Conservation (phyloP, 164 flowering plant genomes). For the Brasenia schreberi region DNA sequence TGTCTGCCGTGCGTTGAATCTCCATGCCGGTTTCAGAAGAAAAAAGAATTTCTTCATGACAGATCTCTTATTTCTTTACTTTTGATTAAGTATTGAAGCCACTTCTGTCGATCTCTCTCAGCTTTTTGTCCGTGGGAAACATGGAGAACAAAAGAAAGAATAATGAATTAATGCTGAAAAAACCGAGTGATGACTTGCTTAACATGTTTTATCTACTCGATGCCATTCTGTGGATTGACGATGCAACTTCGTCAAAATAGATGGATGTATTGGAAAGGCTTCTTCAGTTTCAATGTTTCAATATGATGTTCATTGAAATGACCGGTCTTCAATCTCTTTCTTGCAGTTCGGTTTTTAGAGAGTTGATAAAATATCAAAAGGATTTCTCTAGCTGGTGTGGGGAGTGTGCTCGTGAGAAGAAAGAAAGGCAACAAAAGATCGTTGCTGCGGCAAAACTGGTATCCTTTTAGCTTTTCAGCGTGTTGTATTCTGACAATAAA, state of each 20-base stretch:
- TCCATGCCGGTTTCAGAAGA: too few relatives aligned
- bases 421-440: conserved; percentile 43
- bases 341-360: conserved; percentile 70
- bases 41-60: too few relatives aligned
- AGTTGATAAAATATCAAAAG: conserved; percentile 72
- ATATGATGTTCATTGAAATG: not conserved
- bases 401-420: conserved; percentile 79
- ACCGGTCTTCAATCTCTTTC: not conserved
- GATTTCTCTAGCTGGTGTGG: conserved; percentile 90
- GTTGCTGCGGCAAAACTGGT: conserved; percentile 66
- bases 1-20: too few relatives aligned
- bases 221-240: not conserved
- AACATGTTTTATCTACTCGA: not conserved
- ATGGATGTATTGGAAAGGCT: not conserved
- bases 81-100: too few relatives aligned
- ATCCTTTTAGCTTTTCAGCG: not conserved
- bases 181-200: not conserved
- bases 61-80: too few relatives aligned
- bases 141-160: too few relatives aligned
- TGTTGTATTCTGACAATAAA: not conserved
- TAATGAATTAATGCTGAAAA: too few relatives aligned
- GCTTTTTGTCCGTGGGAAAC: too few relatives aligned
- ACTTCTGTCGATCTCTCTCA: too few relatives aligned
- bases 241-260: too few relatives aligned
- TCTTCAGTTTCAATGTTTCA: not conserved